Base-by-base conservation (phyloP, 2,329 filamentous ascomycete genomes). In the Lecanicillium sp. region DNA sequence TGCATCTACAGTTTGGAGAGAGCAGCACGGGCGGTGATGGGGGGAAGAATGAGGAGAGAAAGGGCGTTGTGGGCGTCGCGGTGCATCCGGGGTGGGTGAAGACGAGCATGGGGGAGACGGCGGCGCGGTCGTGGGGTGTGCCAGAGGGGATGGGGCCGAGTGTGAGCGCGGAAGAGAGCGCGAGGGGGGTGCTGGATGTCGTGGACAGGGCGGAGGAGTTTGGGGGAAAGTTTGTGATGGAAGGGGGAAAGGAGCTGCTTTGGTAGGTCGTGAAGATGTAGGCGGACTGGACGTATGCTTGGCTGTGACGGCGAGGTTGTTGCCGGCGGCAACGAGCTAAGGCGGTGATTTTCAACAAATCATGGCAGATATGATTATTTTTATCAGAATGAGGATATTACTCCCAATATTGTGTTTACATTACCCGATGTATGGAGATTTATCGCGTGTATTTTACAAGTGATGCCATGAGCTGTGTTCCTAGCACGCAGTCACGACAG, bases 61-160 rank as follows among this genome's bases (percentile, higher is more conserved):
- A 52, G 7, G 48, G 48, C 0, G 48, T 67, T 2, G 39, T 65
- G 2, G 54, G 59, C 1, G 52, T 66, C 17, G 62, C 64, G 0
- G 52, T 67, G 2, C 67, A 71, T 50, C 68, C 68, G 1, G 67
- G 68, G 0, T 70, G 66, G 56, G 66, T 69, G 3, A 50, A 55
- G 23, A 67, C 63, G 0, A 48, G 54, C 3, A 57, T 59, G 52
- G 68, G 68, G 2, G 50, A 61, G 1, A 51, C 52, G 2, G 60
- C 58, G 3, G 65, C 65, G 0, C 53, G 54, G 7, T 54, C 63
- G 33, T 69, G 65, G 67, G 57, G 55, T 0, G 57, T 60, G 39
- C 29, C 51, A 3, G 42, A 50, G 3, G 55, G 46, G 0, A 57
- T 35, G 6, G 47, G 60, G 4, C 61, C 62, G 0, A 56, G 58